phyloP scores from a whole-genome alignment of 768 basidiomycete species.

The Trametes sanguinea region DNA sequence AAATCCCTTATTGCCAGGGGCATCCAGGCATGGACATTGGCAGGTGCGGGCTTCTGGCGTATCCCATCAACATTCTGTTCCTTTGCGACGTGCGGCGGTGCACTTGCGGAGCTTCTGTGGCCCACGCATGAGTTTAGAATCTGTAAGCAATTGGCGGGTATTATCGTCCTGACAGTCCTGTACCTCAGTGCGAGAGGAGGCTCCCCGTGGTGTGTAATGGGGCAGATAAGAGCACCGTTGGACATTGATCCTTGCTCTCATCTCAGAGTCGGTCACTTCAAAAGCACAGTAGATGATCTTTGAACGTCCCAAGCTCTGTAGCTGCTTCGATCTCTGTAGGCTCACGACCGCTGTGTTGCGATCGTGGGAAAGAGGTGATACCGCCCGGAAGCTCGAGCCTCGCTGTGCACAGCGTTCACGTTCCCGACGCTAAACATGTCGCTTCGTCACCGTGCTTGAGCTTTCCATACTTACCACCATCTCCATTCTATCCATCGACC shows the following conservation, averaged over 20 bases:
- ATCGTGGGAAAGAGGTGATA: conserved; percentile 19
- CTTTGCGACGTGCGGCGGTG: conserved; percentile 7
- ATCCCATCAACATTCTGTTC: neutral
- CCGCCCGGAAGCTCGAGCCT: conserved; percentile 8
- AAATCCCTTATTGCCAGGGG: no score
- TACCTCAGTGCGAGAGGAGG: no score
- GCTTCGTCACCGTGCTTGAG: conserved; percentile 17
- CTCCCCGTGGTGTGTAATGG: no score
- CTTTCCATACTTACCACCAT: neutral
- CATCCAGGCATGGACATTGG: no score
- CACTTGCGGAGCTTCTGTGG: neutral
- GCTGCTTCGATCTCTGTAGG: neutral
- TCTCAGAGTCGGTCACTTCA: no score
- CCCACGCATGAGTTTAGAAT: no score
- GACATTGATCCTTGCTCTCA: no score
- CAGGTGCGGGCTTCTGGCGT: neutral
- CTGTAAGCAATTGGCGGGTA: no score
- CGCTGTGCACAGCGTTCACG: conserved; percentile 18
- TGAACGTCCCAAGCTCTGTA: neutral
- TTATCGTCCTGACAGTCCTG: no score
- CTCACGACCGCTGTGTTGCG: conserved; percentile 6
- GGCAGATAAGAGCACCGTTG: no score
- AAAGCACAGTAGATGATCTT: no score
- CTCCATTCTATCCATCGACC: neutral
- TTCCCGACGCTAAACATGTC: conserved; percentile 18